phyloP scores from a whole-genome alignment of 2,329 filamentous ascomycete species.

The Cytospora leucostoma region DNA sequence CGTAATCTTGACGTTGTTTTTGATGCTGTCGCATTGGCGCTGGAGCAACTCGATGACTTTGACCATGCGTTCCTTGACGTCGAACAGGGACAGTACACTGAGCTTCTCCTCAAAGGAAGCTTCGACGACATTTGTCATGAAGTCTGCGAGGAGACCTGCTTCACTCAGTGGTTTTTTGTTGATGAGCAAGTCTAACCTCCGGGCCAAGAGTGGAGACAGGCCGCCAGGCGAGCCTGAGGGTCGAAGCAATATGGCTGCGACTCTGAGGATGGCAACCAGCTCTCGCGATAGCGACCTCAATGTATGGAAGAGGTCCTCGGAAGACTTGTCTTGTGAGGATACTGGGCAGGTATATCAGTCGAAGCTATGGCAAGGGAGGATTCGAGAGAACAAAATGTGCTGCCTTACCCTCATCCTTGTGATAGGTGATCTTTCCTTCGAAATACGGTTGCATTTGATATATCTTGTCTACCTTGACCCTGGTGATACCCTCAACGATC shows the following conservation, averaged over 20 bases:
- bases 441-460: slow-evolving; percentile 81
- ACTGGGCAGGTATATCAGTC: slow-evolving; percentile 31
- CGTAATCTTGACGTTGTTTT: slow-evolving; percentile 84
- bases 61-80: slow-evolving; percentile 75
- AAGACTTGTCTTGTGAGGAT: slow-evolving; percentile 55
- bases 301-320: slow-evolving; percentile 72
- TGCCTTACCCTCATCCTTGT: slow-evolving; percentile 66
- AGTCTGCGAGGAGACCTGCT: slow-evolving; percentile 85
- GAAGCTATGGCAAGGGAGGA: not conserved
- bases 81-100: slow-evolving; percentile 77
- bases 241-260: slow-evolving; percentile 81
- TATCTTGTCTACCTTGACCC: slow-evolving; percentile 74
- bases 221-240: slow-evolving; percentile 58
- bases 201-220: slow-evolving; percentile 81
- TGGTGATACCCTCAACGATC: slow-evolving; percentile 80
- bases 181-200: slow-evolving; percentile 86
- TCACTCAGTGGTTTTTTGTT: slow-evolving; percentile 78
- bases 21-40: slow-evolving; percentile 79
- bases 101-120: slow-evolving; percentile 89
- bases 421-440: slow-evolving; percentile 74
- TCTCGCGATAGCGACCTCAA: slow-evolving; percentile 85
- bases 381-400: not conserved
- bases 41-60: slow-evolving; percentile 83
- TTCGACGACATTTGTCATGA: slow-evolving; percentile 93
- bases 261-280: slow-evolving; percentile 77